These are phyloP conservation scores for Neotropicomus parvogracilis DNA, from an alignment of 1,284 basidiomycete species.

Conservation along the genomic window DNA sequence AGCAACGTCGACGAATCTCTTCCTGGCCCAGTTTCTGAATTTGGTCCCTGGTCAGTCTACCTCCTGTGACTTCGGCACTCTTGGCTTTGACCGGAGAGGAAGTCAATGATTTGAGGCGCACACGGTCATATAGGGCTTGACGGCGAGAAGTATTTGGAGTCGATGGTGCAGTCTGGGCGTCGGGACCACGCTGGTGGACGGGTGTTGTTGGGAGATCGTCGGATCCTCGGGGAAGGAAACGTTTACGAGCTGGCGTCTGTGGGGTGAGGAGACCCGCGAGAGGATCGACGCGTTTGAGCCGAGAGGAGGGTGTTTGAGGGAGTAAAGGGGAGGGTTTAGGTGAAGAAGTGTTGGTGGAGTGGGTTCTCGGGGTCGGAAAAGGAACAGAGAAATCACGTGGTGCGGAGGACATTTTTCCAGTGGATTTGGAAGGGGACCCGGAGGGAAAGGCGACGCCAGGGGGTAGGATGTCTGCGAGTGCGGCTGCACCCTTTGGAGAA, in stretches of 20 bases:
- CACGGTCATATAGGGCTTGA: conserved; percentile 72
- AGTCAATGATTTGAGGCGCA: conserved; percentile 65
- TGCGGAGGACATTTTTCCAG: conserved; percentile 8
- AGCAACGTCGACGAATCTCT: conserved; percentile 66
- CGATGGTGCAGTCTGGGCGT: conserved; percentile 52
- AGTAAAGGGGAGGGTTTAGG: conserved; percentile 43
- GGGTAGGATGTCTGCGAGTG: conserved; percentile 41
- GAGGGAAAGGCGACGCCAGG: conserved; percentile 46
- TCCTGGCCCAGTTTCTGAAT: conserved; percentile 69
- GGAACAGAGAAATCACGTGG: conserved; percentile 45
- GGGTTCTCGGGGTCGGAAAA: conserved; percentile 45
- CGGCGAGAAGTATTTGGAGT: conserved; percentile 72
- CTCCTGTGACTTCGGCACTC: conserved; percentile 38
- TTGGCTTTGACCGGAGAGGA: conserved; percentile 60
- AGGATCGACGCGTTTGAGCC: conserved; percentile 35
- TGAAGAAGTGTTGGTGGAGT: conserved; percentile 38
- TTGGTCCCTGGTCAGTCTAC: conserved; percentile 58
- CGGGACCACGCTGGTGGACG: conserved; percentile 53
- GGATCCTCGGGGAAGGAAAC: conserved; percentile 30
- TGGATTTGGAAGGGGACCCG: conserved; percentile 46
- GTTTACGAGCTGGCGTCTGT: conserved; percentile 47
- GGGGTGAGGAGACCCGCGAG: conserved; percentile 40
- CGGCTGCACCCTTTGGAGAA: conserved; percentile 57
- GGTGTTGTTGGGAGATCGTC: conserved; percentile 59
- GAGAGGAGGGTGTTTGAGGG: conserved; percentile 51